Evolutionary conservation across 495 filamentous ascomycete genomes (phyloP), one percentile per base, ranked within the genome.

Genomic region (Penicillium subrubescens): DNA sequence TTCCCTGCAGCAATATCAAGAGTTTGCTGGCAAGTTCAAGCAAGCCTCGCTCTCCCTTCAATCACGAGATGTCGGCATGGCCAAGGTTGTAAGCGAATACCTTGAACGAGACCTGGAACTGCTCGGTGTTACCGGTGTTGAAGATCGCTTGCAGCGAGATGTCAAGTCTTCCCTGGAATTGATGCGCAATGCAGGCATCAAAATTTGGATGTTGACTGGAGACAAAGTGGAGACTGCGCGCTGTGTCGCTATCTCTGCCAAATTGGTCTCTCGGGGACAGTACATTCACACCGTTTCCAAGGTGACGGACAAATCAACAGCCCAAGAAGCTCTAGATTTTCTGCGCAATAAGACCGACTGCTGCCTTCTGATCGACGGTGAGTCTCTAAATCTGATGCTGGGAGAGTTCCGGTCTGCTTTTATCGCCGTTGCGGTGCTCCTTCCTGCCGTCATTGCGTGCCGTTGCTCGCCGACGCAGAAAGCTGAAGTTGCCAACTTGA

Each of bases 131-230:
- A 99, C 96, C 1, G 96, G 96, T 60, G 96, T 99, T 2, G 96
- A 99, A 74, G 96, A 99, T 74, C 96, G 96, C 64, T 82, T 99
- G 25, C 96, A 99, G 73, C 86, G 87, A 58, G 92, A 97, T 77
- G 96, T 99, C 71, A 98, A 97, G 71, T 90, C 94, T 4, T 94
- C 91, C 1, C 84, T 99, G 8, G 96, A 99, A 71, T 84, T 98
- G 15, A 87, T 99, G 48, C 91, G 96, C 63, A 98, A 99, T 73
- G 96, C 96, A 10, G 96, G 96, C n/a, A 92, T 99, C 73, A 97
- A 97, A 78, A 97, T 98, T 60, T 99, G 96, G 96, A 99, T 99
- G 96, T 81, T 99, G 69, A 99, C 96, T 0, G 96, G 96, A 34
- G 96, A 99, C 81, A 99, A 99, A 77, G 92, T 97, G 2, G 96